Evolutionary conservation across 306 rosid species (phyloP), one percentile per base, ranked within the genome.

Genomic region (Cyclanthera cordifolia): DNA sequence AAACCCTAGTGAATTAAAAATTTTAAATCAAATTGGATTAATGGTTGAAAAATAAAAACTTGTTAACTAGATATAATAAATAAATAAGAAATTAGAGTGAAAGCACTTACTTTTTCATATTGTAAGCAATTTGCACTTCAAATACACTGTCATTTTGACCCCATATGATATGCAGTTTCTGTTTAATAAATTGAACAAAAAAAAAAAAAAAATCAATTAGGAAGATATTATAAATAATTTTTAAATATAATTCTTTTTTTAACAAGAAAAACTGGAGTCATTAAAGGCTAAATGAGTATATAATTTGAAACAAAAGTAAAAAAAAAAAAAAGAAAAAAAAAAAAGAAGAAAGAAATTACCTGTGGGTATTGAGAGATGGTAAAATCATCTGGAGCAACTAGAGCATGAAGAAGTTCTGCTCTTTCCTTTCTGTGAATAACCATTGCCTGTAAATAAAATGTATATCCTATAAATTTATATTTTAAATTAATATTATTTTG

Each of bases 331-430:
- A n/a, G n/a, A n/a, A n/a, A n/a, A n/a, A n/a, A n/a, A n/a, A n/a
- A n/a, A n/a, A n/a, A n/a, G n/a, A n/a, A n/a, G n/a, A n/a, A n/a
- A n/a, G n/a, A n/a, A n/a, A n/a, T n/a, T n/a, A 46, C 50, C 50
- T 46, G 50, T 46, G 50, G 50, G 25, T 65, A 58, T 9, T 53
- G 25, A 47, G 74, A n/a, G 17, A 48, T 8, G 4, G 54, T 52
- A 8, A 64, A 66, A 53, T 65, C 47, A 55, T 73, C 83, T 2
- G 37, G 14, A 21, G 76, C 49, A 21, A 76, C 46, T 69, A 79
- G 49, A 9, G 83, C 81, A 14, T 59, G 50, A 0, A 82, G 70
- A 50, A 82, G 83, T 53, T 82, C 77, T 55, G 48, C 67, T 15
- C 12, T 79, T 59, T 79, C 79, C 70, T 63, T 70, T 53, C 81